These are phyloP conservation scores for Yamadazyma atmosphaerica DNA, from an alignment of 1,139 yeast species.

Conservation along the genomic window DNA sequence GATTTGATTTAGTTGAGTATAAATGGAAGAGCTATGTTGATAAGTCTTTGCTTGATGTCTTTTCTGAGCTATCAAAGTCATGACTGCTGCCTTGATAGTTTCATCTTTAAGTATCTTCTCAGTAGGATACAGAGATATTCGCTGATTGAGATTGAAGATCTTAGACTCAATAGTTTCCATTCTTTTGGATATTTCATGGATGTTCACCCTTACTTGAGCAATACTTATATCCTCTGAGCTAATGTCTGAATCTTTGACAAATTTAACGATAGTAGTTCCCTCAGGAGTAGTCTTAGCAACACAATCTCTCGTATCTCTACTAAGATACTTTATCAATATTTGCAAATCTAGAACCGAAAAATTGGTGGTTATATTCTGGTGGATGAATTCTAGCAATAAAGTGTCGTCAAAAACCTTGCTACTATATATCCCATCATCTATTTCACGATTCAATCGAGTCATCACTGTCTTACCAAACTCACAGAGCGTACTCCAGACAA, in stretches of 20 bases:
- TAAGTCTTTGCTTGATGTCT: conserved; percentile 24
- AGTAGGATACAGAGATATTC: conserved; percentile 14
- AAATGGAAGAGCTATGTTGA: conserved; percentile 27
- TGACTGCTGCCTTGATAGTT: conserved; percentile 11
- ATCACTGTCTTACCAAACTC: conserved; percentile 16
- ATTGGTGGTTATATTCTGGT: conserved; percentile 8
- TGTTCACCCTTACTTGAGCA: conserved; percentile 22
- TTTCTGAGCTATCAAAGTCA: conserved; percentile 10
- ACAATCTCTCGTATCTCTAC: conserved; percentile 23
- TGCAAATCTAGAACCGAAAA: conserved; percentile 24
- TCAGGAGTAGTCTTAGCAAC: conserved; percentile 13
- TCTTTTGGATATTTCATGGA: conserved; percentile 22
- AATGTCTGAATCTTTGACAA: conserved; percentile 17
- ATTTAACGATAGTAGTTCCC: conserved; percentile 23
- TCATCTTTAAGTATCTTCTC: conserved; percentile 14
- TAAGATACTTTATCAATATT: conserved; percentile 25
- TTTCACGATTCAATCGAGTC: conserved; percentile 8
- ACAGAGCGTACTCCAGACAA: conserved; percentile 25
- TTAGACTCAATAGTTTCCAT: conserved; percentile 22
- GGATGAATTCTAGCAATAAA: conserved; percentile 18
- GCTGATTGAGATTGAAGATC: conserved; percentile 21
- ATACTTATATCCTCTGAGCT: conserved; percentile 34
- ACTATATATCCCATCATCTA: conserved; percentile 20
- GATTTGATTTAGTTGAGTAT: conserved; percentile 38
- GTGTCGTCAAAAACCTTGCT: conserved; percentile 21